Base-by-base conservation (phyloP, 2,329 filamentous ascomycete genomes). In the Penicillium italicum region DNA sequence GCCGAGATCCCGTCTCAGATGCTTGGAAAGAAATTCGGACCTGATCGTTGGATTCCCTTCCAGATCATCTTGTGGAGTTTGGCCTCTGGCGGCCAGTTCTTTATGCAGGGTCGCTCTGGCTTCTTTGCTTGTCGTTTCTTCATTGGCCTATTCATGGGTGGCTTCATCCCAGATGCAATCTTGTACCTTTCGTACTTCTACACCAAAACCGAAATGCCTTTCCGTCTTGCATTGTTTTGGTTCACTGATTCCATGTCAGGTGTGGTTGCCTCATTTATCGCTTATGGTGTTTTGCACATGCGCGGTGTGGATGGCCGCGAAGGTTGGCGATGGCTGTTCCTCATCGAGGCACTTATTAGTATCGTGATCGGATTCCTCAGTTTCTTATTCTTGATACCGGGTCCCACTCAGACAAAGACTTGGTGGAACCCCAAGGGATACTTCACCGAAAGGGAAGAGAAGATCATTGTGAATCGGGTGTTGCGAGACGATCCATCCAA, bases 401-500 rank as follows among this genome's bases (percentile, higher is more conserved):
- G 64, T 2, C 70, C 70, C 2, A 69, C 65, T 0, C 74, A 77
- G 55, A 85, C 83, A 0, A 76, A 75, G 40, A 80, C 76, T 43
- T 83, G 80, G 79, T 82, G 59, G 62, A 78, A 82, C 11, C 82
- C 82, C 11, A 79, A 81, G 50, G 85, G 84, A 1, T 87, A 83
- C 81, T 87, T 87, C 67, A 80, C 65, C 3, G 81, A 85, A 42
- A 78, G 77, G 2, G 85, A 86, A 56, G 83, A 87, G 62, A 75
- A 76, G 49, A 87, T 87, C 61, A 79, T 86, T 57, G 82, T 87
- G 26, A 87, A 86, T 61, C 75, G 84, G 1, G 74, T 83, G 10
- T 73, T 80, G 7, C 71, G 77, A 14, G 76, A 80, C 50, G 77
- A 76, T 47, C 74, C 74, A 0, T 64, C 58, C 22, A 71, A 69